Conservation (phyloP, 768 basidiomycete species). For the Fistulinella prunicolor region DNA sequence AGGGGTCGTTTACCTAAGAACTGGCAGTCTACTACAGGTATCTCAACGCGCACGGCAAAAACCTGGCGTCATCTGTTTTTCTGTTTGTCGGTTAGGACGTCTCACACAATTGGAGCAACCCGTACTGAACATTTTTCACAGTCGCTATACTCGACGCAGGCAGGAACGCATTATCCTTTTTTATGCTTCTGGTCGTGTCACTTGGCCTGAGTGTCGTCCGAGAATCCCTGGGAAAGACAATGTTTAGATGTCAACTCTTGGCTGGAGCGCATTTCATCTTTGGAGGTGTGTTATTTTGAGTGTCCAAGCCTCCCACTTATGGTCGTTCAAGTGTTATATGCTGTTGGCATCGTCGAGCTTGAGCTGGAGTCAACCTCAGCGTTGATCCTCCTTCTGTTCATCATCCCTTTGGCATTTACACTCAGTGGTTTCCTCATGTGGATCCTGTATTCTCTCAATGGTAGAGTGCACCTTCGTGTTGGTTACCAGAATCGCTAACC, state of each 20-base stretch:
- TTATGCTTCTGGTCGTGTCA: slow-evolving; percentile 89
- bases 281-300: slow-evolving; percentile 61
- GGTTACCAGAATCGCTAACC: neutral
- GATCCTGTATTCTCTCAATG: slow-evolving; percentile 90
- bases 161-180: slow-evolving; percentile 91
- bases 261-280: slow-evolving; percentile 89
- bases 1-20: slow-evolving; percentile 4
- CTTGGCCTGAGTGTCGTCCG: slow-evolving; percentile 91
- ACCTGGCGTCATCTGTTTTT: slow-evolving; percentile 78
- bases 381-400: slow-evolving; percentile 79
- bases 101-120: neutral
- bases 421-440: slow-evolving; percentile 95
- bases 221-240: slow-evolving; percentile 79
- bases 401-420: slow-evolving; percentile 92
- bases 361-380: slow-evolving; percentile 89
- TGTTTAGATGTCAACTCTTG: slow-evolving; percentile 80
- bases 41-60: slow-evolving; percentile 81
- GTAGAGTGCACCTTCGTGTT: slow-evolving; percentile 39
- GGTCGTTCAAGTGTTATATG: slow-evolving; percentile 69
- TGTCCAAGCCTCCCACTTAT: slow-evolving; percentile 6
- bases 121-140: slow-evolving; percentile 26
- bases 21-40: slow-evolving; percentile 85
- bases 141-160: slow-evolving; percentile 96
- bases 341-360: slow-evolving; percentile 91
- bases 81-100: slow-evolving; percentile 78